Evolutionary conservation across 139 green algal genomes (phyloP).

Genomic region (Coccomyxa sp.): DNA sequence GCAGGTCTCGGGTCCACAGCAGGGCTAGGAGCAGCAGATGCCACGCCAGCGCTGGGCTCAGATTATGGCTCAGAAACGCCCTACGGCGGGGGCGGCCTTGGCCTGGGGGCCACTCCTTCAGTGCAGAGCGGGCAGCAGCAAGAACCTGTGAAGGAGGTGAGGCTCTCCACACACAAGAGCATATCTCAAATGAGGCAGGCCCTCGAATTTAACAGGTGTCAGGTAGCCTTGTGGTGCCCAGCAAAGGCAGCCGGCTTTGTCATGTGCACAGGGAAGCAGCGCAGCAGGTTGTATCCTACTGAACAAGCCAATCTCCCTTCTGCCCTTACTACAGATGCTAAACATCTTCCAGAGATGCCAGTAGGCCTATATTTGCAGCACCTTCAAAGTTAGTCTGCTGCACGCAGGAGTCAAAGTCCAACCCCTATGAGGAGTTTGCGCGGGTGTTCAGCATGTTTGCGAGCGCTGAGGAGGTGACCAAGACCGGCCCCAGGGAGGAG

Average conservation of each 20-base stretch:
- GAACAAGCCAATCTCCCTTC: too few species aligned
- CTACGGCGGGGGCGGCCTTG: not conserved
- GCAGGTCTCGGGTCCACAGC: not conserved
- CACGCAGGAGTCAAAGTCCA: not conserved
- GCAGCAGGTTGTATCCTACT: too few species aligned
- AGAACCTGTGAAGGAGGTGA: not conserved
- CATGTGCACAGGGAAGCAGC: too few species aligned
- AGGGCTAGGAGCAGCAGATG: not conserved
- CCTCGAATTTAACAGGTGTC: too few species aligned
- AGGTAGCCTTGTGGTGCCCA: too few species aligned
- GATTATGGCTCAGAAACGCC: not conserved
- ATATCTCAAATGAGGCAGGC: too few species aligned
- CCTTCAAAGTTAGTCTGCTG: too few species aligned
- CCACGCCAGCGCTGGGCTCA: conserved; percentile 1
- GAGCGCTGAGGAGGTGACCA: conserved; percentile 53
- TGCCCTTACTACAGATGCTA: too few species aligned
- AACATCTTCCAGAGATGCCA: too few species aligned
- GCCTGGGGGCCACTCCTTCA: conserved; percentile 2
- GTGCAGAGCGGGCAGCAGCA: not conserved
- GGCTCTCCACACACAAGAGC: too few species aligned
- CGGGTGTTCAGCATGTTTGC: conserved; percentile 67
- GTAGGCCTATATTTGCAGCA: too few species aligned
- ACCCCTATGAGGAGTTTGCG: conserved; percentile 52
- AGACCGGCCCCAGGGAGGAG: conserved; percentile 6
- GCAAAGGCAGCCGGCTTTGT: too few species aligned